A percentile compares a stretch with the other conserved stretches of the same genome.
Conservation (phyloP, 306 rosid genomes). For the Quercus rubra region DNA sequence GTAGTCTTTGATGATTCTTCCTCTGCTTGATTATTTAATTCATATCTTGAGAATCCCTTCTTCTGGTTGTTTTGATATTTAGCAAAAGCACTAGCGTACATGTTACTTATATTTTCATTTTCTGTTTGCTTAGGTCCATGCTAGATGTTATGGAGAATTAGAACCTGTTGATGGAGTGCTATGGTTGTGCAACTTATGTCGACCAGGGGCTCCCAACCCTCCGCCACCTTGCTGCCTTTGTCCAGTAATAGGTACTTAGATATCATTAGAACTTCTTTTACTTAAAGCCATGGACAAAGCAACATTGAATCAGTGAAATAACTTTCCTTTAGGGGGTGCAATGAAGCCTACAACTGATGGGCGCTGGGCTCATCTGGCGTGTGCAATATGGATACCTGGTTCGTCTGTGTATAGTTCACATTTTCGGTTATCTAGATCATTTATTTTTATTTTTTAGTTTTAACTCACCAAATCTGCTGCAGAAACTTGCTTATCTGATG, state of each 20-base stretch:
- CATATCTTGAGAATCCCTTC: background rate
- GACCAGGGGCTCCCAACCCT: slow-evolving; percentile 67
- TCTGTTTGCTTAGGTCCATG: slow-evolving; percentile 67
- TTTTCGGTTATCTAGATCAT: slow-evolving; percentile 6
- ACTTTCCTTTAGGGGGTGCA: slow-evolving; percentile 81
- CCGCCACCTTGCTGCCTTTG: slow-evolving; percentile 93
- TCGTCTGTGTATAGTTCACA: slow-evolving; percentile 27
- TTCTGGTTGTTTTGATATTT: slow-evolving; percentile 1
- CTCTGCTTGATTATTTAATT: slow-evolving; percentile 19
- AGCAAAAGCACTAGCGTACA: background rate
- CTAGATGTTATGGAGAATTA: slow-evolving; percentile 92
- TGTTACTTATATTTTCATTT: background rate
- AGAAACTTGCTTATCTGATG: slow-evolving; percentile 98
- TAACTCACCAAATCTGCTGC: slow-evolving; percentile 34
- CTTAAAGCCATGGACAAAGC: background rate
- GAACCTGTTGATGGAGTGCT: slow-evolving; percentile 88
- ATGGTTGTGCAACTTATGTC: slow-evolving; percentile 96
- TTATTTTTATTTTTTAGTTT: slow-evolving; percentile 15
- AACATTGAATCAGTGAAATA: slow-evolving; percentile 20
- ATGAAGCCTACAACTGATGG: slow-evolving; percentile 99
- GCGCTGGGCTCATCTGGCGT: slow-evolving; percentile 98
- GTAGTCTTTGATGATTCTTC: background rate
- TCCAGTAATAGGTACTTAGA: slow-evolving; percentile 80
- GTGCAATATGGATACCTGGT: slow-evolving; percentile 99
- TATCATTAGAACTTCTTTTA: slow-evolving; percentile 16